Percentiles rank a stretch among this genome's conserved stretches.
Conservation (phyloP, 768 basidiomycete genomes). For the Tulasnella sp. region DNA sequence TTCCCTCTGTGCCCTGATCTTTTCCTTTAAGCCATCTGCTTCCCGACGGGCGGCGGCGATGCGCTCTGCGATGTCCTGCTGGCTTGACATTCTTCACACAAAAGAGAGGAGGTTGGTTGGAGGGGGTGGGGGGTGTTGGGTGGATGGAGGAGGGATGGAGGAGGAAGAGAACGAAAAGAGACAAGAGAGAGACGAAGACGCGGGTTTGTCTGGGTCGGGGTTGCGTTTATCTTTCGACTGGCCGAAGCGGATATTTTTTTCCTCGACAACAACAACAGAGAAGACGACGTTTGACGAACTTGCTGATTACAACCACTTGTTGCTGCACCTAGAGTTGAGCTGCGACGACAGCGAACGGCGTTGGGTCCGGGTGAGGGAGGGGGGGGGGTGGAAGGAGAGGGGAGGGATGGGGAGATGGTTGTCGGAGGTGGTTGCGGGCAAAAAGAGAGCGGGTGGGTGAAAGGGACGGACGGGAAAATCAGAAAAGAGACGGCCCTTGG, state of each 20-base stretch:
- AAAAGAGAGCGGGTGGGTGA: not conserved
- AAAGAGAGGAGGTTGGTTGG: not conserved
- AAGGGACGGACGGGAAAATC: not conserved
- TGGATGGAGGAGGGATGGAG: not conserved
- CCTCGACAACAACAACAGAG: not conserved
- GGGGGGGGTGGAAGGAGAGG: not conserved
- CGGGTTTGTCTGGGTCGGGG: not conserved
- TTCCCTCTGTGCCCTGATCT: constrained; percentile 95
- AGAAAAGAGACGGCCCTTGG: not conserved
- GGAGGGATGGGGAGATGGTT: not conserved
- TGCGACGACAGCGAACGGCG: not conserved
- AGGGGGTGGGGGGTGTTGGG: not conserved
- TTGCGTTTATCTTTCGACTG: constrained; percentile 20
- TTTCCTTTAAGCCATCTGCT: constrained; percentile 96
- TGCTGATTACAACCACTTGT: not conserved
- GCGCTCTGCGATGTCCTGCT: constrained; percentile 43
- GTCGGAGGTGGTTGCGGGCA: not conserved
- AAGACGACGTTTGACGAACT: not conserved
- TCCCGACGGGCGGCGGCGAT: constrained; percentile 97
- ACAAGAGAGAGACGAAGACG: constrained; percentile 9
- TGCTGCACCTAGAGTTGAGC: not conserved
- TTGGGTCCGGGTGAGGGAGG: not conserved
- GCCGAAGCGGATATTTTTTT: not conserved
- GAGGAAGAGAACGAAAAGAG: constrained; percentile 3
- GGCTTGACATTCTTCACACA: constrained; percentile 8